Evolutionary conservation across 305 asterid genomes (phyloP).

Genomic region (Rubia peregrina): DNA sequence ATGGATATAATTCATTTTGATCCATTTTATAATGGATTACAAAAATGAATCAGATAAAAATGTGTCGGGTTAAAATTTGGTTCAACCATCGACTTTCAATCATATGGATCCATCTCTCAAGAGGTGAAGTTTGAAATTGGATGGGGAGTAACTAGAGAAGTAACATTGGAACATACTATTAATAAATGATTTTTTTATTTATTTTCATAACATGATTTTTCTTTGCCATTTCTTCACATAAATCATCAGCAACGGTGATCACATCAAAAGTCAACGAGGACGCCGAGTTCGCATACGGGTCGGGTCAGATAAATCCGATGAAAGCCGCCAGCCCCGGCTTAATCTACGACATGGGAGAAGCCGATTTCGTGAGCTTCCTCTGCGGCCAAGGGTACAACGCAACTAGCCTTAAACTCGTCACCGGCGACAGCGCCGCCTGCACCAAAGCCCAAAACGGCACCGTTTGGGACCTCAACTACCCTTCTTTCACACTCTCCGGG

Average conservation of each 20-base stretch:
- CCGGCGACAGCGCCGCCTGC: conserved; percentile 41
- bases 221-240: not conserved
- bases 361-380: conserved; percentile 43
- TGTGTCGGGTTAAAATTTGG: no score
- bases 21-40: no score
- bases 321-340: conserved; percentile 49
- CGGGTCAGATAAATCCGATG: conserved; percentile 59
- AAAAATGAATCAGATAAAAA: no score
- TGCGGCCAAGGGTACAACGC: conserved; percentile 62
- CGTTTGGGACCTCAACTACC: conserved; percentile 53
- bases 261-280: conserved; percentile 27
- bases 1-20: no score
- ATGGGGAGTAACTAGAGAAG: no score
- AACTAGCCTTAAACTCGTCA: conserved; percentile 32
- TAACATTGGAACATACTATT: no score
- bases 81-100: no score
- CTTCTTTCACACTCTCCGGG: conserved; percentile 38
- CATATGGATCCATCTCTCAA: no score
- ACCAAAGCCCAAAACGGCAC: conserved; percentile 28
- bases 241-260: conserved; percentile 33
- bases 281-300: conserved; percentile 57
- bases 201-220: not conserved
- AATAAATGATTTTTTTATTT: no score
- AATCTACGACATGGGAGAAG: conserved; percentile 40
- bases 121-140: no score